A percentile compares a stretch with the other conserved stretches of the same genome.
Evolutionary conservation across 2,329 filamentous ascomycete species (phyloP).

Genomic region (Tolypocladium nubicola): DNA sequence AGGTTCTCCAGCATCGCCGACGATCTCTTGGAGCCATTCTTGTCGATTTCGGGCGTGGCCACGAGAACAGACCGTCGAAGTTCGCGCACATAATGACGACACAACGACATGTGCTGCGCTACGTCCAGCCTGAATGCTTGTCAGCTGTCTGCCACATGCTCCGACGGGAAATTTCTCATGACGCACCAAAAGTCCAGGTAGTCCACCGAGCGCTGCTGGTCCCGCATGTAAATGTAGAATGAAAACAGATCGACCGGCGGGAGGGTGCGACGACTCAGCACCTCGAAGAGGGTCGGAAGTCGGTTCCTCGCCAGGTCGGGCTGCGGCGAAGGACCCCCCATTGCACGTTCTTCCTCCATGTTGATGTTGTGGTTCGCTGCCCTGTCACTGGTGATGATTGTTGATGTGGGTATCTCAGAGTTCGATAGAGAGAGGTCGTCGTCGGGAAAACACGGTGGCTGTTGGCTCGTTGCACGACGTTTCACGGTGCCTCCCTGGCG

Average conservation of each 20-base stretch:
- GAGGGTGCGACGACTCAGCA: slow-evolving; percentile 84
- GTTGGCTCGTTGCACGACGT: slow-evolving; percentile 4
- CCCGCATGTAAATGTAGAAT: slow-evolving; percentile 99
- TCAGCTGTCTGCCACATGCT: background rate
- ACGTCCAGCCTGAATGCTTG: slow-evolving; percentile 77
- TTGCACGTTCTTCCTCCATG: slow-evolving; percentile 13
- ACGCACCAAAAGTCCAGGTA: slow-evolving; percentile 95
- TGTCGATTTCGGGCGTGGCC: slow-evolving; percentile 84
- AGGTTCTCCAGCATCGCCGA: slow-evolving; percentile 67
- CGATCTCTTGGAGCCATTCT: slow-evolving; percentile 69
- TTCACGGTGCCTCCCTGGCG: slow-evolving; percentile 8
- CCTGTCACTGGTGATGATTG: background rate
- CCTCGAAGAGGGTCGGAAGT: slow-evolving; percentile 90
- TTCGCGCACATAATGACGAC: slow-evolving; percentile 92
- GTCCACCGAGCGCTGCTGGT: slow-evolving; percentile 94
- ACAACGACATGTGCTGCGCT: slow-evolving; percentile 96
- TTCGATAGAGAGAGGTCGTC: background rate
- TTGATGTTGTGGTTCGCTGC: background rate
- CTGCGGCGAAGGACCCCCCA: slow-evolving; percentile 38
- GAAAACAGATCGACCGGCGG: slow-evolving; percentile 95
- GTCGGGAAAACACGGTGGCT: background rate
- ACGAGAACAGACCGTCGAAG: slow-evolving; percentile 86
- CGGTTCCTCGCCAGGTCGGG: slow-evolving; percentile 63
- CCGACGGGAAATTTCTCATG: background rate
- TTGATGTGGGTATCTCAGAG: background rate